Evolutionary conservation across 2,329 filamentous ascomycete species (phyloP).

Genomic region (Cryphonectria carpinicola): DNA sequence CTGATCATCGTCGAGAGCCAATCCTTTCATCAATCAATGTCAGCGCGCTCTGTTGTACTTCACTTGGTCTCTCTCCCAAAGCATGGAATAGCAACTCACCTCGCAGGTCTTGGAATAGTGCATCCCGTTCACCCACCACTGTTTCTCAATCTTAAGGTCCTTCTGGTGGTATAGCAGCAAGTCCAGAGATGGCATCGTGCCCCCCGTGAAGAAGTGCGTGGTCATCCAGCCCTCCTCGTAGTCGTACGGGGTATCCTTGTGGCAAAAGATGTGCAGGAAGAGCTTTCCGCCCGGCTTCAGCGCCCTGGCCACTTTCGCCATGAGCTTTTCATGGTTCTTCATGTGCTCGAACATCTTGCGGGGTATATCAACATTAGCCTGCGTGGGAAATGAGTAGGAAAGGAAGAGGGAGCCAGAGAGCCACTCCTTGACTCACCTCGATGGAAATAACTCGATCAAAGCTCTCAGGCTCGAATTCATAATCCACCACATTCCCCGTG

Average conservation of each 20-base stretch:
- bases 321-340: slow-evolving; percentile 73
- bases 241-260: slow-evolving; percentile 68
- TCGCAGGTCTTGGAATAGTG: slow-evolving; percentile 74
- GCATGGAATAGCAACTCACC: slow-evolving; percentile 41
- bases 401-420: not conserved
- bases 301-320: slow-evolving; percentile 63
- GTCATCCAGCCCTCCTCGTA: slow-evolving; percentile 77
- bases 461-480: slow-evolving; percentile 60
- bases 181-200: slow-evolving; percentile 72
- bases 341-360: slow-evolving; percentile 72
- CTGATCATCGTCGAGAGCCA: slow-evolving; percentile 65
- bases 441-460: slow-evolving; percentile 72
- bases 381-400: not conserved
- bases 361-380: not conserved
- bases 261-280: slow-evolving; percentile 71
- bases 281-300: slow-evolving; percentile 67
- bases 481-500: slow-evolving; percentile 68
- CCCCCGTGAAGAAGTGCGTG: slow-evolving; percentile 72
- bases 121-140: slow-evolving; percentile 73
- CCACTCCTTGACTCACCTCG: slow-evolving; percentile 44
- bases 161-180: slow-evolving; percentile 69
- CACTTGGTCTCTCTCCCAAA: not conserved
- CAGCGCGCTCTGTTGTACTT: not conserved
- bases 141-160: slow-evolving; percentile 60
- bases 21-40: slow-evolving; percentile 44